Percentiles rank a stretch among this genome's conserved stretches.
phyloP scores from a whole-genome alignment of 2,329 filamentous ascomycete species.

The Stachybotrys chartarum region DNA sequence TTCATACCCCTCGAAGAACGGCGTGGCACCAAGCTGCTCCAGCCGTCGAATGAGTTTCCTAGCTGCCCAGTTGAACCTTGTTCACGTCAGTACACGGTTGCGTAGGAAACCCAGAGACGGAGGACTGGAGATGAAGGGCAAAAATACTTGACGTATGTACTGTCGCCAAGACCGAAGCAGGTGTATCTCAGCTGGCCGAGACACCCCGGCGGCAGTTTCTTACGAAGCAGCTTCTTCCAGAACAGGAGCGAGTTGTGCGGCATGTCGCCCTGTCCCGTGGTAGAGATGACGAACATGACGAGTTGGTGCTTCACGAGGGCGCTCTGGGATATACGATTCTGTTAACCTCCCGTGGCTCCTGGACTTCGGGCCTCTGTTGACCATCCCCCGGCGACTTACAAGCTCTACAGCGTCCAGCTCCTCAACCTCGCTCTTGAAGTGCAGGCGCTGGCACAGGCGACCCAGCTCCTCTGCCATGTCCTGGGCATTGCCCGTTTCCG shows the following conservation, averaged over 20 bases:
- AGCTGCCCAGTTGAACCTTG: slow-evolving; percentile 85
- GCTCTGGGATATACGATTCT: slow-evolving; percentile 27
- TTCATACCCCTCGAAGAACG: slow-evolving; percentile 73
- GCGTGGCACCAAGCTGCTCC: slow-evolving; percentile 70
- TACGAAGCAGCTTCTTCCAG: slow-evolving; percentile 79
- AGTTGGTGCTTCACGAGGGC: slow-evolving; percentile 45
- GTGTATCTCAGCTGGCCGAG: slow-evolving; percentile 66
- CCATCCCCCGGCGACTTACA: slow-evolving; percentile 43
- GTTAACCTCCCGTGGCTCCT: not conserved
- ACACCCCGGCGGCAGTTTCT: slow-evolving; percentile 65
- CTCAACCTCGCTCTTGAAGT: slow-evolving; percentile 66
- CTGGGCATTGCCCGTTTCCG: slow-evolving; percentile 90
- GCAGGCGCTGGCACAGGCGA: slow-evolving; percentile 65
- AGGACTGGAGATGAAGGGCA: too few species aligned
- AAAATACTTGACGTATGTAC: slow-evolving; percentile 77
- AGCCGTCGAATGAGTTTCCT: slow-evolving; percentile 82
- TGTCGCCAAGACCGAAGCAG: slow-evolving; percentile 88
- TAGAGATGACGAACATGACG: slow-evolving; percentile 78
- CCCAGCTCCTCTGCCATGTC: slow-evolving; percentile 85
- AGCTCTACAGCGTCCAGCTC: slow-evolving; percentile 72
- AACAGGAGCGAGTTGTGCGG: slow-evolving; percentile 75
- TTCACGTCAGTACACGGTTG: not conserved
- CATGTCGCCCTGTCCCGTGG: slow-evolving; percentile 90
- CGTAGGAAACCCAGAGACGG: not conserved
- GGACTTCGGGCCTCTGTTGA: too few species aligned